Evolutionary conservation across 1,284 basidiomycete genomes (phyloP).

Genomic region (Cerioporus squamosus): DNA sequence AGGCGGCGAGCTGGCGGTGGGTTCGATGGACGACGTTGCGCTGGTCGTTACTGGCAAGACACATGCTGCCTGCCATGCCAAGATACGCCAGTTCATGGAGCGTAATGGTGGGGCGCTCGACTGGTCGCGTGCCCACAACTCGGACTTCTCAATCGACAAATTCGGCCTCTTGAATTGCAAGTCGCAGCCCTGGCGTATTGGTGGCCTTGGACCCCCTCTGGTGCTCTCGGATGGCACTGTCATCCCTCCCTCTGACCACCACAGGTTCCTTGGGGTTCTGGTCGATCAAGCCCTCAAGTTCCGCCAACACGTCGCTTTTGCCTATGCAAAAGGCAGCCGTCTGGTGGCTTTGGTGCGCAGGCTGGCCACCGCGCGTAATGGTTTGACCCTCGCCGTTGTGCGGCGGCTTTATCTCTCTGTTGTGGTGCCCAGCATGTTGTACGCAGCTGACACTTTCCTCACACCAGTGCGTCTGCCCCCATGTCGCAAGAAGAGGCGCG

Average conservation of each 20-base stretch:
- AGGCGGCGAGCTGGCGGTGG: constrained; percentile 22
- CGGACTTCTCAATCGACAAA: constrained; percentile 30
- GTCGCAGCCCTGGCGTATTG: neutral
- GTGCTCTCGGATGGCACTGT: constrained; percentile 8
- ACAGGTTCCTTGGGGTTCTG: constrained; percentile 40
- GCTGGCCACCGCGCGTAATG: constrained; percentile 20
- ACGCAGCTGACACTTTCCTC: constrained; percentile 41
- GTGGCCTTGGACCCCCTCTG: constrained; percentile 7
- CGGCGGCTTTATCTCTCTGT: constrained; percentile 32
- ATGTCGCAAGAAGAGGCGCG: constrained; percentile 13
- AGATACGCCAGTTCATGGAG: constrained; percentile 7
- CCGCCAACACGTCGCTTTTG: constrained; percentile 33
- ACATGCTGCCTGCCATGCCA: constrained; percentile 18
- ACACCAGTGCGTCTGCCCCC: constrained; percentile 23
- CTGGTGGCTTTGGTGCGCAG: constrained; percentile 27
- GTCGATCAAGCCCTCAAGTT: constrained; percentile 41
- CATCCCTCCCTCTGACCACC: constrained; percentile 9
- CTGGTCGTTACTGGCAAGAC: constrained; percentile 17
- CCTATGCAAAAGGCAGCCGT: constrained; percentile 35
- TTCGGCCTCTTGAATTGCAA: constrained; percentile 25
- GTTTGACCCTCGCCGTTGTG: neutral
- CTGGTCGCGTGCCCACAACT: constrained; percentile 32
- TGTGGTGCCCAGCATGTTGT: constrained; percentile 39
- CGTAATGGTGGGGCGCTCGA: constrained; percentile 22
- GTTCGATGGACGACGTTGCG: constrained; percentile 37